These are phyloP conservation scores for Metschnikowia reukaufii DNA, from an alignment of 805 yeast genomes.

Conservation along the genomic window DNA sequence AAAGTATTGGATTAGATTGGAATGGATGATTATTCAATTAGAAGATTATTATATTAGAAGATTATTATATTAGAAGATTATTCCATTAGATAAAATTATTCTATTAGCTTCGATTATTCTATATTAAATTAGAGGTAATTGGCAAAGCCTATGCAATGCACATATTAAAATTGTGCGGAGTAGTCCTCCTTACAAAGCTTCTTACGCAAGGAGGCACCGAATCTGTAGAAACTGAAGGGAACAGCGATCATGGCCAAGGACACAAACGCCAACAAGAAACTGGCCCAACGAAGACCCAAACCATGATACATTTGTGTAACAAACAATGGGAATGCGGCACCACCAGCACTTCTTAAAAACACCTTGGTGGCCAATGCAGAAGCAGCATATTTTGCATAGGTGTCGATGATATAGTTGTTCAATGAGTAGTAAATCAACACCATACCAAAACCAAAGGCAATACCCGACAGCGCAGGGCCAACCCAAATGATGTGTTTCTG, in stretches of 20 bases:
- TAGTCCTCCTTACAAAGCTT: slow-evolving; percentile 70
- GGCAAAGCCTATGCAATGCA: not conserved
- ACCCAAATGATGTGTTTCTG: slow-evolving; percentile 66
- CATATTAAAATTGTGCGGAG: slow-evolving; percentile 13
- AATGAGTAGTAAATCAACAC: slow-evolving; percentile 57
- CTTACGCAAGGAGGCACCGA: slow-evolving; percentile 62
- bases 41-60: not conserved
- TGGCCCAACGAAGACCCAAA: slow-evolving; percentile 78
- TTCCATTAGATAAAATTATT: too few relatives aligned
- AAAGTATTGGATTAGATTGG: too few relatives aligned
- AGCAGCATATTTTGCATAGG: slow-evolving; percentile 80
- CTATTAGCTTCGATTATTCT: too few relatives aligned
- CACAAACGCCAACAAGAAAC: slow-evolving; percentile 74
- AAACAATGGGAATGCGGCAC: slow-evolving; percentile 83
- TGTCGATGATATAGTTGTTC: slow-evolving; percentile 85
- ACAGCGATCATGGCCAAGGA: slow-evolving; percentile 72
- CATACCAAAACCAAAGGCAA: slow-evolving; percentile 63
- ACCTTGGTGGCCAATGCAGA: slow-evolving; percentile 81
- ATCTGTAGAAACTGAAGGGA: slow-evolving; percentile 70
- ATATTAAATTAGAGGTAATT: not conserved
- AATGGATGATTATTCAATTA: too few relatives aligned
- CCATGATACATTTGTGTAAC: slow-evolving; percentile 78
- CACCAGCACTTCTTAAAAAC: slow-evolving; percentile 77
- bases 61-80: too few relatives aligned
- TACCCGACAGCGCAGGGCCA: slow-evolving; percentile 60